phyloP scores from a whole-genome alignment of 768 basidiomycete genomes.

The Russula abietina region DNA sequence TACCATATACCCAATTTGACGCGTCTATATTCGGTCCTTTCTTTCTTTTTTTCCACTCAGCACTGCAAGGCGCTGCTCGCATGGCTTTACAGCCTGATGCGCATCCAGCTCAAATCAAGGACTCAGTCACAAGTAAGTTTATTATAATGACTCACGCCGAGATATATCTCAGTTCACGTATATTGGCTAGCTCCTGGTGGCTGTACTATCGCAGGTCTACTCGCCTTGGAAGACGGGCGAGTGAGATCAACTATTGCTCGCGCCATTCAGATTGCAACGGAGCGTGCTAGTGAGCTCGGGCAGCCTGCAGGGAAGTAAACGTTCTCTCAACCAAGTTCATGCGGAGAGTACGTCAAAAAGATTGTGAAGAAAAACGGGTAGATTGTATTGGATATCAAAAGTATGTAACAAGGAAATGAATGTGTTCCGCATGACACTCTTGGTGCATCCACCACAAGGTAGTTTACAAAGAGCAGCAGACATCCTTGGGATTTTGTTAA shows the following conservation, averaged over 20 bases:
- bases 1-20: background rate
- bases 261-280: slow-evolving; percentile 89
- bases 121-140: slow-evolving; percentile 89
- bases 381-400: background rate
- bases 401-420: slow-evolving; percentile 10
- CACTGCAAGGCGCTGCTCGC: slow-evolving; percentile 91
- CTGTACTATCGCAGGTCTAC: slow-evolving; percentile 94
- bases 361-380: background rate
- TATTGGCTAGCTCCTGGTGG: slow-evolving; percentile 78
- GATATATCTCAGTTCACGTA: slow-evolving; percentile 4
- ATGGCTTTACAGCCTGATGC: slow-evolving; percentile 87
- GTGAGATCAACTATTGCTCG: slow-evolving; percentile 93
- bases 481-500: slow-evolving; percentile 22
- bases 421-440: slow-evolving; percentile 28
- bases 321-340: background rate
- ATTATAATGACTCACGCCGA: background rate
- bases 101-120: slow-evolving; percentile 95
- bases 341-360: background rate
- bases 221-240: slow-evolving; percentile 89
- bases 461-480: slow-evolving; percentile 29
- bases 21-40: background rate
- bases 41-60: slow-evolving; percentile 46
- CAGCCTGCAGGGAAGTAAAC: slow-evolving; percentile 53
- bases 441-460: slow-evolving; percentile 17
- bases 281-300: slow-evolving; percentile 80